Evolutionary conservation across 495 filamentous ascomycete genomes (phyloP).

Genomic region (Aspergillus ellipticus): DNA sequence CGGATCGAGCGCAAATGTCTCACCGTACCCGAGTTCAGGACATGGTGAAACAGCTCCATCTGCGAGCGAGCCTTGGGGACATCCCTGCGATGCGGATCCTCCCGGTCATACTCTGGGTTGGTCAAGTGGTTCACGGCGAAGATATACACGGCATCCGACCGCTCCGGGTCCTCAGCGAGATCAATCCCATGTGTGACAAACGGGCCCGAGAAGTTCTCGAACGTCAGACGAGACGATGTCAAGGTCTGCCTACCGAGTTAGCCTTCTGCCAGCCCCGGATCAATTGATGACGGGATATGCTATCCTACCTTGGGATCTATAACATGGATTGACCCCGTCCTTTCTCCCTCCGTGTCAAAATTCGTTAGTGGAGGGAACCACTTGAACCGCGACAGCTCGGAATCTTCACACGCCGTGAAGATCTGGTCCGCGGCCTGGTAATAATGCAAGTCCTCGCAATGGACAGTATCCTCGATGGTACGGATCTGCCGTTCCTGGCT

Average conservation of each 20-base stretch:
- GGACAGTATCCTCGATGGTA: slow-evolving; percentile 48
- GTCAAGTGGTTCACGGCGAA: slow-evolving; percentile 57
- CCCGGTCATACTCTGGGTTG: slow-evolving; percentile 34
- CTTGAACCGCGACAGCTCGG: slow-evolving; percentile 36
- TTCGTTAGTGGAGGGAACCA: slow-evolving; percentile 55
- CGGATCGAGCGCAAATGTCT: slow-evolving; percentile 43
- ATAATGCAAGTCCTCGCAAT: slow-evolving; percentile 61
- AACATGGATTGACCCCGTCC: slow-evolving; percentile 49
- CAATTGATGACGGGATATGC: no score
- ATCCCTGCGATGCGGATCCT: no score
- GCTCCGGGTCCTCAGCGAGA: slow-evolving; percentile 44
- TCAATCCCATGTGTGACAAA: slow-evolving; percentile 62
- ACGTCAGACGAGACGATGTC: slow-evolving; percentile 41
- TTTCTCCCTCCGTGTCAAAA: slow-evolving; percentile 31
- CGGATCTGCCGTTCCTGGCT: slow-evolving; percentile 33
- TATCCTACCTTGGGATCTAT: slow-evolving; percentile 53
- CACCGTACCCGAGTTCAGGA: slow-evolving; percentile 27
- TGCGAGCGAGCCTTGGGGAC: slow-evolving; percentile 44
- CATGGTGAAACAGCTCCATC: slow-evolving; percentile 58
- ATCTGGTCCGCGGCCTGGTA: slow-evolving; percentile 45
- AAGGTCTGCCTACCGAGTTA: slow-evolving; percentile 39
- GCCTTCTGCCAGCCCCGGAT: neutral
- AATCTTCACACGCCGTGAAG: slow-evolving; percentile 56
- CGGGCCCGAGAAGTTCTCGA: slow-evolving; percentile 49
- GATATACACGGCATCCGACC: slow-evolving; percentile 51